Evolutionary conservation across 345 rosid species (phyloP).

Genomic region (Aquilaria sinensis): DNA sequence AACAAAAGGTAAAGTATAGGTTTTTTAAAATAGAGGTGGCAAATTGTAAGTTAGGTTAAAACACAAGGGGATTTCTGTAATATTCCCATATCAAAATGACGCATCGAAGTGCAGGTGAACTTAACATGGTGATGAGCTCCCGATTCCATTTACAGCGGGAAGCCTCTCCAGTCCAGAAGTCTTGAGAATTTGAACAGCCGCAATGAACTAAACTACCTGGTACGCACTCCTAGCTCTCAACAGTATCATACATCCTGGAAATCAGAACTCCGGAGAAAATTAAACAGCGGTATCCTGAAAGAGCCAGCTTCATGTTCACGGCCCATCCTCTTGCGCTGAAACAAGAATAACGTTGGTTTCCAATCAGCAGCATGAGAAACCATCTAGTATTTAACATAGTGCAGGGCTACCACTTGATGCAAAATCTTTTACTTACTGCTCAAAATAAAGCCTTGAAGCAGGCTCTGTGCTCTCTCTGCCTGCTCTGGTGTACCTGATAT

Average conservation of each 20-base stretch:
- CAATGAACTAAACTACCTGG: background rate
- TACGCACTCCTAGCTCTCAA: constrained; percentile 1
- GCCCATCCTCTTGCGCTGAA: constrained; percentile 79
- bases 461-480: constrained; percentile 92
- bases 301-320: constrained; percentile 13
- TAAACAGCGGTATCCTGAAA: background rate
- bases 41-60: too few species aligned
- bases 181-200: constrained; percentile 6
- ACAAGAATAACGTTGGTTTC: constrained; percentile 10
- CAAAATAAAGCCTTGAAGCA: constrained; percentile 95
- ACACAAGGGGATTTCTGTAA: too few species aligned
- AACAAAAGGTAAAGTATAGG: too few species aligned
- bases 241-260: background rate
- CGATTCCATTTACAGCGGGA: constrained; percentile 26
- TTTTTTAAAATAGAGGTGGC: too few species aligned
- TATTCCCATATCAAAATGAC: too few species aligned
- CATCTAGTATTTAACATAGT: background rate
- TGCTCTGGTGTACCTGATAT: constrained; percentile 97
- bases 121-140: constrained; percentile 10
- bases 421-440: constrained; percentile 58
- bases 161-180: constrained; percentile 9
- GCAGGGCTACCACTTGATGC: too few species aligned
- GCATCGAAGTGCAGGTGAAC: constrained; percentile 1
- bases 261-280: background rate
- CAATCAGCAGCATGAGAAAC: background rate